Evolutionary conservation across 805 yeast species (phyloP).

Genomic region (Kregervanrija delftensis): DNA sequence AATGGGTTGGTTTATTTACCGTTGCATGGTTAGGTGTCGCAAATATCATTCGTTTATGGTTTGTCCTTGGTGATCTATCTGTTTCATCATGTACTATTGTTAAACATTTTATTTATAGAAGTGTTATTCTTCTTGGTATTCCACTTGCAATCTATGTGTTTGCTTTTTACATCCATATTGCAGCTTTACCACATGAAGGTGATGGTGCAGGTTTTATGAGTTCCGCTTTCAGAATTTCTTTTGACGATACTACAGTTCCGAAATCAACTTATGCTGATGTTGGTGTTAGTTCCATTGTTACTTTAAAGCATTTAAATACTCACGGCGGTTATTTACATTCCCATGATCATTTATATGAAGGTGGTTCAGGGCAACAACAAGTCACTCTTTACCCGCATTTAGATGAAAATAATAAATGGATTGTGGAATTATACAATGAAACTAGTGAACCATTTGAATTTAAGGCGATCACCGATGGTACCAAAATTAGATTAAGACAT

Average conservation of each 20-base stretch:
- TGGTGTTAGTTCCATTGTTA: slow-evolving; percentile 63
- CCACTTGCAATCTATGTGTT: slow-evolving; percentile 50
- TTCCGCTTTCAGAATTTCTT: slow-evolving; percentile 61
- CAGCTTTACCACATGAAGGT: slow-evolving; percentile 50
- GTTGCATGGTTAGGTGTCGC: slow-evolving; percentile 67
- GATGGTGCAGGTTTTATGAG: slow-evolving; percentile 69
- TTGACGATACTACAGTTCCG: slow-evolving; percentile 58
- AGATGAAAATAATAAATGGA: slow-evolving; percentile 70
- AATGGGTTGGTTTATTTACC: slow-evolving; percentile 84
- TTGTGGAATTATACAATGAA: slow-evolving; percentile 58
- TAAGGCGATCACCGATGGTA: slow-evolving; percentile 58
- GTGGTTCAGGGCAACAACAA: slow-evolving; percentile 83
- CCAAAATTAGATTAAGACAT: slow-evolving; percentile 65
- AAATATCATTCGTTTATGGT: slow-evolving; percentile 61
- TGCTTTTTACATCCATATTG: slow-evolving; percentile 61
- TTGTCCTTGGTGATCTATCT: slow-evolving; percentile 62
- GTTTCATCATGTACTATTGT: slow-evolving; percentile 37
- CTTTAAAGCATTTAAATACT: slow-evolving; percentile 63
- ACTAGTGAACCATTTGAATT: slow-evolving; percentile 51
- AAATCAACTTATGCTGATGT: slow-evolving; percentile 53
- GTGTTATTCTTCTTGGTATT: slow-evolving; percentile 45
- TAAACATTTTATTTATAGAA: slow-evolving; percentile 46
- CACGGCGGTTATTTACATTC: slow-evolving; percentile 80
- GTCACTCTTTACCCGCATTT: slow-evolving; percentile 73
- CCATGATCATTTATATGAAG: slow-evolving; percentile 62